Base-by-base conservation (phyloP, 1,284 basidiomycete species). In the Meira miltonrushii region DNA sequence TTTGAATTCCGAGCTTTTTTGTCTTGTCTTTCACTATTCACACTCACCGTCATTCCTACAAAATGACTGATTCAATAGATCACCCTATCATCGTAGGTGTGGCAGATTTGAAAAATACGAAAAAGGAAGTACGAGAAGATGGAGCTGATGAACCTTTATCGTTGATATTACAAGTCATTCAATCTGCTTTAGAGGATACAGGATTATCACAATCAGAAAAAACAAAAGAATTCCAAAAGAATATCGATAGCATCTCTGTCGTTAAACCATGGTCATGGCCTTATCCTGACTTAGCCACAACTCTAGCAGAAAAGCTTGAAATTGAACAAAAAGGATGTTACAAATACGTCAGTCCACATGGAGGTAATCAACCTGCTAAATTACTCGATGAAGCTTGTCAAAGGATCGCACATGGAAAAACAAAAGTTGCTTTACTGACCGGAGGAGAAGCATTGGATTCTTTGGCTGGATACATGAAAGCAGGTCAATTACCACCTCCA, bases 251-350 rank as follows among this genome's bases (percentile, higher is more conserved):
- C 28, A 53, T 53, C 28, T 53, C 50, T 23, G 50, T 53, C 3
- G 50, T 53, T 4, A 39, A 33, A 53, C 50, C 50, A 19, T 53
- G 50, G 50, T 53, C 50, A 3, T 53, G 50, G 50, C 50, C 50
- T n/a, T 53, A 53, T 25, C 50, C 50, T n/a, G 50, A 53, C 23
- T 33, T 53, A 17, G 38, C 50, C 2, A 8, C 50, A 25, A 17
- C 37, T 15, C 15, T 53, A 19, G 5, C 50, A 12, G 37, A 39
- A 17, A 39, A 41, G 28, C 7, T 53, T 19, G 37, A 6, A 4
- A 33, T 41, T 15, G 37, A 53, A 23, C 50, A 17, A 25, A 53
- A 33, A 33, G 28, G 28, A 33, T 33, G 28, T 33, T 53, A 39
- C 50, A 53, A 39, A 23, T 39, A n/a, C 17, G 39, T 41, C 2